Conservation (phyloP, 2,329 filamentous ascomycete genomes). For the Teratosphaeria gauchensis region DNA sequence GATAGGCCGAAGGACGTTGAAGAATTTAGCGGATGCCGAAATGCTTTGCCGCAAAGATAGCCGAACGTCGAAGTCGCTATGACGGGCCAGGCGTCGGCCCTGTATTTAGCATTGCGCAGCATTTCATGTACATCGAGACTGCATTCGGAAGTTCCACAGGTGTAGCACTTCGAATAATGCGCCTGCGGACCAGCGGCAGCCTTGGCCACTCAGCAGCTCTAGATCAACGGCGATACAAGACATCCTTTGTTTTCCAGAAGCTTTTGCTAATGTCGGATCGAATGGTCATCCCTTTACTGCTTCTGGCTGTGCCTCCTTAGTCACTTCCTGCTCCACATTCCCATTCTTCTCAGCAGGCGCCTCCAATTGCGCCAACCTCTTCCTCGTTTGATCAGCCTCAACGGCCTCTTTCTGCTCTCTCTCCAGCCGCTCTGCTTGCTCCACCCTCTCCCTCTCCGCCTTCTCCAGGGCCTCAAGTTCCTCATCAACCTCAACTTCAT, state of each 20-base stretch:
- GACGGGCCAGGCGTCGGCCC: too few relatives aligned
- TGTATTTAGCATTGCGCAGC: too few relatives aligned
- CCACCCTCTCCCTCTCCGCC: conserved; percentile 38
- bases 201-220: too few relatives aligned
- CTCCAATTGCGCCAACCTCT: conserved; percentile 26
- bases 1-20: too few relatives aligned
- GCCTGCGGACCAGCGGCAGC: too few relatives aligned
- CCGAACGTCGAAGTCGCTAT: too few relatives aligned
- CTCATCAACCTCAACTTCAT: conserved; percentile 78
- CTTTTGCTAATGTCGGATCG: not conserved
- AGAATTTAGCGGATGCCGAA: too few relatives aligned
- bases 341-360: not conserved
- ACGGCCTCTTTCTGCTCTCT: conserved; percentile 44
- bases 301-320: not conserved
- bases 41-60: too few relatives aligned
- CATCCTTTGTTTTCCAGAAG: too few relatives aligned
- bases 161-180: too few relatives aligned
- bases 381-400: conserved; percentile 32
- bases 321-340: not conserved
- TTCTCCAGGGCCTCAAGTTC: conserved; percentile 70
- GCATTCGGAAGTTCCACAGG: too few relatives aligned
- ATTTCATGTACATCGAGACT: too few relatives aligned
- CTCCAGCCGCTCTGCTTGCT: conserved; percentile 67
- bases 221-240: not conserved
- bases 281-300: not conserved